phyloP scores from a whole-genome alignment of 1,139 yeast genomes.

The Debaryomyces udenii region DNA sequence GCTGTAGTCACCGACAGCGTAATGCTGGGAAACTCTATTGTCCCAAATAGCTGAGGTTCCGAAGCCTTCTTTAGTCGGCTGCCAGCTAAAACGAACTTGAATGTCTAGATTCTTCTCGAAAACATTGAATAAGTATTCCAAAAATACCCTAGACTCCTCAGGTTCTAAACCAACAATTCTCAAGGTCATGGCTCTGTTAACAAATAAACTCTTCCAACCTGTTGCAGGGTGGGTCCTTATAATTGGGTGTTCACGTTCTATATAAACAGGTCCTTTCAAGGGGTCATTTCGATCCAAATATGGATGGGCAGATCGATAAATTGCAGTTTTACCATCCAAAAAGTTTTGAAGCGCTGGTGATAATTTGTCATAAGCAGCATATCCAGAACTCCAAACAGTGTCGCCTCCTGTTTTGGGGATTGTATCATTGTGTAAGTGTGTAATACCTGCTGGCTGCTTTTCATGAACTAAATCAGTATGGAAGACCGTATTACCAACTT shows the following conservation, averaged over 20 bases:
- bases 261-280: conserved; percentile 34
- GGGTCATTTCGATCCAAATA: conserved; percentile 37
- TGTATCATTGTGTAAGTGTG: conserved; percentile 40
- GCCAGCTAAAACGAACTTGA: conserved; percentile 61
- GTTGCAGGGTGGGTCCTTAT: conserved; percentile 48
- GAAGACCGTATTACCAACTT: conserved; percentile 32
- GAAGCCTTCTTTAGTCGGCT: conserved; percentile 46
- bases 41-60: conserved; percentile 65
- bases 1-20: conserved; percentile 48
- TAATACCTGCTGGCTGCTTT: conserved; percentile 41
- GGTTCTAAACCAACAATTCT: conserved; percentile 41
- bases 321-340: conserved; percentile 42
- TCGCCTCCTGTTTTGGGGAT: conserved; percentile 42
- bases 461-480: conserved; percentile 44
- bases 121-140: conserved; percentile 36
- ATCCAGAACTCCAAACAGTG: conserved; percentile 40
- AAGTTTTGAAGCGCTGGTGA: conserved; percentile 40
- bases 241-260: conserved; percentile 44
- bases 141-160: conserved; percentile 34
- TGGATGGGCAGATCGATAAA: conserved; percentile 38
- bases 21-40: conserved; percentile 55
- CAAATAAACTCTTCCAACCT: conserved; percentile 44
- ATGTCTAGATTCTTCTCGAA: conserved; percentile 42
- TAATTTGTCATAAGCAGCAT: conserved; percentile 42
- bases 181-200: conserved; percentile 39